phyloP scores from a whole-genome alignment of 2,329 filamentous ascomycete genomes.

The Saccharata proteae region DNA sequence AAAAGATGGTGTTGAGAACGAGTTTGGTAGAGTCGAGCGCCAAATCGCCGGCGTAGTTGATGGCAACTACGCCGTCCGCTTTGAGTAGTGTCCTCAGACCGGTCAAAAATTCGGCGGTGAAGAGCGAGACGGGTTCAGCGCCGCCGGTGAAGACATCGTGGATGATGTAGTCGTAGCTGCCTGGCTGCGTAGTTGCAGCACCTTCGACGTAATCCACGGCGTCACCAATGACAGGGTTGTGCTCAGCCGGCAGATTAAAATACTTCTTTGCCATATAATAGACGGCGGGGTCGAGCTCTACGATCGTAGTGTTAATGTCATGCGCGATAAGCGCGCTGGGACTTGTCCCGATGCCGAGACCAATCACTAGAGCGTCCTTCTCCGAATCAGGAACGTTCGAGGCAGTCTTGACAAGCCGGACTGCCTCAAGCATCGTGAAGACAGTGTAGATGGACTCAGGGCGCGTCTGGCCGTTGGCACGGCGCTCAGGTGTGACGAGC shows the following conservation, averaged over 20 bases:
- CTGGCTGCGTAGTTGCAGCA: slow-evolving; percentile 33
- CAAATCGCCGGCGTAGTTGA: slow-evolving; percentile 89
- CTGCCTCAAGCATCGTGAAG: slow-evolving; percentile 91
- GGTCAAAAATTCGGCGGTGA: slow-evolving; percentile 72
- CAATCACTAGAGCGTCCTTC: slow-evolving; percentile 74
- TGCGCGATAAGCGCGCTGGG: slow-evolving; percentile 78
- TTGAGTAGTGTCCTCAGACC: slow-evolving; percentile 60
- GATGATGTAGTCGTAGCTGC: slow-evolving; percentile 76
- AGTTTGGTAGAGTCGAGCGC: slow-evolving; percentile 62
- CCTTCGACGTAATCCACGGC: slow-evolving; percentile 56
- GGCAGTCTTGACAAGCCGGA: slow-evolving; percentile 58
- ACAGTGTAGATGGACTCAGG: slow-evolving; percentile 87
- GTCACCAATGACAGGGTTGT: slow-evolving; percentile 70
- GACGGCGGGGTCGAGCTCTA: slow-evolving; percentile 88
- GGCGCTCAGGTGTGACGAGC: slow-evolving; percentile 43
- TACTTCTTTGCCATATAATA: slow-evolving; percentile 72
- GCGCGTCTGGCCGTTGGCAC: slow-evolving; percentile 36
- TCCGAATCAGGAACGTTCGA: slow-evolving; percentile 43
- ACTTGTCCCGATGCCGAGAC: slow-evolving; percentile 84
- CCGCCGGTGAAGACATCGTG: slow-evolving; percentile 98
- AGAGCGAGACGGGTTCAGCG: slow-evolving; percentile 77
- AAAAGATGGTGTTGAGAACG: slow-evolving; percentile 68
- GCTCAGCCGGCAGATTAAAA: slow-evolving; percentile 67
- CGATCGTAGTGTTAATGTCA: slow-evolving; percentile 82
- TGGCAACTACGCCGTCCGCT: slow-evolving; percentile 71